These are phyloP conservation scores for Carex parvula DNA, from an alignment of 176 grass and related monocot genomes.

Conservation along the genomic window DNA sequence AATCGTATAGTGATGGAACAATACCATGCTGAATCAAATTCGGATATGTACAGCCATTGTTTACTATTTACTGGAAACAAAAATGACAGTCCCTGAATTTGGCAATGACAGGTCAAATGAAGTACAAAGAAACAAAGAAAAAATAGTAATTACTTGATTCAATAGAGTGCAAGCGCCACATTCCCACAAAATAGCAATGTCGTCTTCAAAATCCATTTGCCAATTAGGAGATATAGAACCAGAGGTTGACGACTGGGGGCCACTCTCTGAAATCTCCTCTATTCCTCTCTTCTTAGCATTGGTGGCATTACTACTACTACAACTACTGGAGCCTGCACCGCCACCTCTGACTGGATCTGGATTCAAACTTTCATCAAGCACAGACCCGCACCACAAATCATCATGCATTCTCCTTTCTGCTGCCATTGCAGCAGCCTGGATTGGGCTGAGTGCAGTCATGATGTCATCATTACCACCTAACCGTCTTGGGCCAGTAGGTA, in stretches of 20 bases:
- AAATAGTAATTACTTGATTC: slow-evolving; percentile 54
- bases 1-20: not conserved
- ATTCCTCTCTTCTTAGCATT: slow-evolving; percentile 18
- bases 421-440: slow-evolving; percentile 97
- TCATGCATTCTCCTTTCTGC: slow-evolving; percentile 88
- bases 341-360: not conserved
- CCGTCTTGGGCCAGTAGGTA: slow-evolving; percentile 77
- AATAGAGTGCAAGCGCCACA: slow-evolving; percentile 80
- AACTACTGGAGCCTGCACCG: not conserved
- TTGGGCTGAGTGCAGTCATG: slow-evolving; percentile 80
- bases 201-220: slow-evolving; percentile 14
- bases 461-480: slow-evolving; percentile 78
- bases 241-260: not conserved
- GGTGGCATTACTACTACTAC: not conserved
- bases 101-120: slow-evolving; percentile 6
- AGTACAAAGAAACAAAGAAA: slow-evolving; percentile 22
- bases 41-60: not conserved
- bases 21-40: not conserved
- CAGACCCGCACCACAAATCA: slow-evolving; percentile 94
- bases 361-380: not conserved
- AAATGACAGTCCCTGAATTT: not conserved
- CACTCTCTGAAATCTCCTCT: slow-evolving; percentile 9
- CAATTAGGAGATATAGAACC: slow-evolving; percentile 40
- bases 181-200: slow-evolving; percentile 53
- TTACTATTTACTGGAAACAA: not conserved